Evolutionary conservation across 768 basidiomycete species (phyloP).

Genomic region (Suillus americanus): DNA sequence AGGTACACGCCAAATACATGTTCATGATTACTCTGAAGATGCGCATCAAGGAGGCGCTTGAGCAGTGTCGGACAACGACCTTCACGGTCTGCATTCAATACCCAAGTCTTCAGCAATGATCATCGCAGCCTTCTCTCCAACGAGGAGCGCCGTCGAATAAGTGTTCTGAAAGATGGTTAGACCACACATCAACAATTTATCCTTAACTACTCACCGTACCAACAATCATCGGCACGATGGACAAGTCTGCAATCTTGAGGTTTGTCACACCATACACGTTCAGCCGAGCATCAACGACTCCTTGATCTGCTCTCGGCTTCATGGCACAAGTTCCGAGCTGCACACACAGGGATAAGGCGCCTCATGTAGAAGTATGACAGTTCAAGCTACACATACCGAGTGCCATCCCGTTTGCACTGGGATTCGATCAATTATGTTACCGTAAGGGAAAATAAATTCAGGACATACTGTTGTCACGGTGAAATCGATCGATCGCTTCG

Average conservation of each 20-base stretch:
- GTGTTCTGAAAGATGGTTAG: conserved; percentile 32
- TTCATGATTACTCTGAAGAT: background rate
- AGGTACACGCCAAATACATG: background rate
- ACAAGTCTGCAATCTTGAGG: conserved; percentile 18
- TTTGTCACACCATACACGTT: conserved; percentile 15
- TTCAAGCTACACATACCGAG: conserved; percentile 23
- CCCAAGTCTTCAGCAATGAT: conserved; percentile 57
- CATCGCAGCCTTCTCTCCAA: conserved; percentile 63
- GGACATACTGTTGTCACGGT: conserved; percentile 18
- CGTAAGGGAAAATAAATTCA: background rate
- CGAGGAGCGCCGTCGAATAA: conserved; percentile 40
- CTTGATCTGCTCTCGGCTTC: conserved; percentile 52
- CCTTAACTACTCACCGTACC: conserved; percentile 18
- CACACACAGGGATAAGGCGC: background rate
- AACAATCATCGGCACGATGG: conserved; percentile 30
- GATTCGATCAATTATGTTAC: background rate
- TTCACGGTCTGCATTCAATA: conserved; percentile 11
- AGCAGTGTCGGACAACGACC: background rate
- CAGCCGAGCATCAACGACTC: conserved; percentile 15
- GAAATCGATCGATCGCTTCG: conserved; percentile 31
- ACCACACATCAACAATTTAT: background rate
- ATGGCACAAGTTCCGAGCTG: conserved; percentile 69
- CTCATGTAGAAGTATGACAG: background rate
- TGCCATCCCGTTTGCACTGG: conserved; percentile 35
- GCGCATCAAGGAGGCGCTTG: background rate